These are phyloP conservation scores for Drechmeria coniospora DNA, from an alignment of 2,329 filamentous ascomycete genomes.

Conservation along the genomic window DNA sequence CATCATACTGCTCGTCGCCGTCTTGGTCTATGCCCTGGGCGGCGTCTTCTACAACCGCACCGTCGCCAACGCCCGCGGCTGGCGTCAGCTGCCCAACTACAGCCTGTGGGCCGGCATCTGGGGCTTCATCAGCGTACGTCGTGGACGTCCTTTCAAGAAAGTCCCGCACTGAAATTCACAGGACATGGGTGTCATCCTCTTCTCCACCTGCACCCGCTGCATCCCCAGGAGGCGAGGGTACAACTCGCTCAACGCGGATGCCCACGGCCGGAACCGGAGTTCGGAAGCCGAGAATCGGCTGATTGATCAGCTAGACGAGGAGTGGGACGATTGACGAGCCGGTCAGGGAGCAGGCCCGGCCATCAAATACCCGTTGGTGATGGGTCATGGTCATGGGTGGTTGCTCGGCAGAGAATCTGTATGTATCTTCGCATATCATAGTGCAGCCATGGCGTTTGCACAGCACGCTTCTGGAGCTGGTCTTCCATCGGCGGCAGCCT, in stretches of 20 bases:
- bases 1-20: constrained; percentile 62
- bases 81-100: constrained; percentile 92
- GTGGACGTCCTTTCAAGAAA: constrained; percentile 13
- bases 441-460: too few relatives aligned
- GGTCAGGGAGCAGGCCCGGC: too few relatives aligned
- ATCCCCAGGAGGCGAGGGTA: constrained; percentile 53
- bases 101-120: constrained; percentile 80
- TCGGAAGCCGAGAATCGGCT: constrained; percentile 79
- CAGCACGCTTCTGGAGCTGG: too few relatives aligned
- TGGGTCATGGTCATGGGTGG: too few relatives aligned
- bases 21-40: constrained; percentile 79
- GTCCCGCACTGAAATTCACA: constrained; percentile 14
- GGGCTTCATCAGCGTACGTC: constrained; percentile 56
- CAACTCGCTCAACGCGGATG: constrained; percentile 41
- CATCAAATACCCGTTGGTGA: too few relatives aligned
- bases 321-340: constrained; percentile 64
- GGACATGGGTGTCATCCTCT: constrained; percentile 53
- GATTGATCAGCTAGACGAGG: constrained; percentile 92
- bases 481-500: too few relatives aligned
- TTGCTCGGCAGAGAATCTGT: too few relatives aligned
- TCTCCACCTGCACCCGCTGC: constrained; percentile 53
- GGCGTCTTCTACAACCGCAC: constrained; percentile 93
- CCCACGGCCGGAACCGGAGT: constrained; percentile 31
- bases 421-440: too few relatives aligned
- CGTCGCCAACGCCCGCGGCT: constrained; percentile 84